Evolutionary conservation across 2,329 filamentous ascomycete genomes (phyloP).

Genomic region (Aspergillus cejpii): DNA sequence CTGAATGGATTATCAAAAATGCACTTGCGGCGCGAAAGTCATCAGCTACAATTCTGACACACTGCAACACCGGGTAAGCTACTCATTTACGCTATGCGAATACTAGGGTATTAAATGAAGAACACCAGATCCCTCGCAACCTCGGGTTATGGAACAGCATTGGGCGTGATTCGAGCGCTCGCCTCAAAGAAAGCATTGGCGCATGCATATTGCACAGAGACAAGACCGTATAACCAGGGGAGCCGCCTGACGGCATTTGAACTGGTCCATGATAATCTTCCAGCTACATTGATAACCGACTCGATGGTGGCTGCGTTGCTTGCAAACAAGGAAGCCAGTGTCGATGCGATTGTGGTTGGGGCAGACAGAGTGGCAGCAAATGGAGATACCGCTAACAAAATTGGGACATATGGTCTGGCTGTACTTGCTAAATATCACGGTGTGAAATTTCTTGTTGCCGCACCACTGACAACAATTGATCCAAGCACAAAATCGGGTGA

Average conservation of each 20-base stretch:
- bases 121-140: constrained; percentile 73
- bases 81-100: constrained; percentile 2
- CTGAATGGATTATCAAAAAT: constrained; percentile 69
- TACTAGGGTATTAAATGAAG: neutral
- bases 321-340: constrained; percentile 52
- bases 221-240: constrained; percentile 94
- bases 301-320: constrained; percentile 93
- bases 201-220: constrained; percentile 94
- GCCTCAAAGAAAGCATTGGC: constrained; percentile 59
- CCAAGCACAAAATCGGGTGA: constrained; percentile 67
- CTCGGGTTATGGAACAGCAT: constrained; percentile 91
- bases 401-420: constrained; percentile 87
- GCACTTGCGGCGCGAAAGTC: constrained; percentile 44
- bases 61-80: constrained; percentile 87
- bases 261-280: constrained; percentile 87
- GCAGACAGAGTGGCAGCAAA: constrained; percentile 94
- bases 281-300: constrained; percentile 86
- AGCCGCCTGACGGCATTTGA: constrained; percentile 93
- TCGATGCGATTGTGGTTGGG: constrained; percentile 84
- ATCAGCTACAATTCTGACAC: constrained; percentile 77
- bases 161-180: constrained; percentile 86
- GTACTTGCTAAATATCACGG: constrained; percentile 85
- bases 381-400: constrained; percentile 97
- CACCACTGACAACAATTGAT: constrained; percentile 91
- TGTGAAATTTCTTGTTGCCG: constrained; percentile 90